These are phyloP conservation scores for Funneliformis caledonium DNA, from an alignment of 371 early-diverging fungal species.

Conservation along the genomic window DNA sequence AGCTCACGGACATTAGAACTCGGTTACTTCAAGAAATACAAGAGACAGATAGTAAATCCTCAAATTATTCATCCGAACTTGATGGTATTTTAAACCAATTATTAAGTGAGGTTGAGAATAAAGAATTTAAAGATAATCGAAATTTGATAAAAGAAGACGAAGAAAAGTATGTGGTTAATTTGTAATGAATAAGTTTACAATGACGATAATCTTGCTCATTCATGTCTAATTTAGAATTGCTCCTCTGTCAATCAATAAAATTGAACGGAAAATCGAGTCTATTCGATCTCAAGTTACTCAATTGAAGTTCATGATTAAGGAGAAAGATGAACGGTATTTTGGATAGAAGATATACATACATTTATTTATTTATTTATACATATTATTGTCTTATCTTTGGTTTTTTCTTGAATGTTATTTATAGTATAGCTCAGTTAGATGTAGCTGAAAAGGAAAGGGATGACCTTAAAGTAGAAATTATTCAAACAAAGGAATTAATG, in stretches of 20 bases:
- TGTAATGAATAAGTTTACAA: too few species aligned
- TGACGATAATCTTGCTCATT: not conserved
- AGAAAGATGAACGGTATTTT: constrained; percentile 33
- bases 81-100: not conserved
- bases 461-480: not conserved
- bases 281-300: not conserved
- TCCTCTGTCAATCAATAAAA: not conserved
- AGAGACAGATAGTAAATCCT: not conserved
- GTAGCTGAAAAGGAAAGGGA: not conserved
- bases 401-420: not conserved
- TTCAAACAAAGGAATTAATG: not conserved
- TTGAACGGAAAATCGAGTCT: not conserved
- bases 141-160: not conserved
- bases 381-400: not conserved
- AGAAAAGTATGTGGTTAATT: not conserved
- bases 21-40: constrained; percentile 3
- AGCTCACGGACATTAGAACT: not conserved
- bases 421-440: constrained; percentile 2
- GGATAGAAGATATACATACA: not conserved
- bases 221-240: not conserved
- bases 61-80: not conserved
- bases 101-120: not conserved
- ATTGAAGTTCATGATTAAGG: not conserved
- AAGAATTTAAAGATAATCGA: constrained; percentile 8
- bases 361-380: not conserved